Base-by-base conservation (phyloP, 345 rosid genomes). In the Rhodamnia rubescens region DNA sequence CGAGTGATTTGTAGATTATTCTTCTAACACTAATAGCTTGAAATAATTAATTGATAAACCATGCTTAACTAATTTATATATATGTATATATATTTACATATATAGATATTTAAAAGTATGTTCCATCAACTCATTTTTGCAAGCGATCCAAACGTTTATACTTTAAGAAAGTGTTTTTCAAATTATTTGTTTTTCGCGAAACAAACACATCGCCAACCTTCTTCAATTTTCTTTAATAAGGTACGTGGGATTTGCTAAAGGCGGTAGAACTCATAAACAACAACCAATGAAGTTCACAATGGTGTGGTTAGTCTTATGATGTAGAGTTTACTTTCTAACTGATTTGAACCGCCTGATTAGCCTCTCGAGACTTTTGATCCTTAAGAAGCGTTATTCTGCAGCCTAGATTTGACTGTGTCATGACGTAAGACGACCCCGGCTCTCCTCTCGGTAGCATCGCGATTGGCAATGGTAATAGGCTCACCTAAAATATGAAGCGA, bases 81-180 rank as follows among this genome's bases (percentile, higher is more conserved):
- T n/a, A n/a, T n/a, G n/a, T n/a, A n/a, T n/a, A n/a, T n/a, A n/a
- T n/a, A n/a, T n/a, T n/a, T n/a, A n/a, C n/a, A n/a, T n/a, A n/a
- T n/a, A n/a, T n/a, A n/a, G n/a, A n/a, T n/a, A n/a, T n/a, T n/a
- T n/a, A n/a, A n/a, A n/a, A n/a, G n/a, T n/a, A n/a, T n/a, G n/a
- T n/a, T n/a, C n/a, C n/a, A n/a, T n/a, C n/a, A n/a, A n/a, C n/a
- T 58, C 1, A 59, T n/a, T 6, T 59, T 59, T 29, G 1, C 15
- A 29, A 29, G 2, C 0, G 0, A 61, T 1, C 15, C 2, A 7
- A 29, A 61, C 9, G 6, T 29, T 29, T 15, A 61, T 14, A n/a
- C 7, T 61, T 15, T 0, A 29, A 3, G 1, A 0, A 29, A 15
- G 0, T 7, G 3, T 15, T 61, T 29, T 61, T 32, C 0, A 1